These are phyloP conservation scores for Solanum arcanum DNA, from an alignment of 257 asterid species.

Conservation along the genomic window DNA sequence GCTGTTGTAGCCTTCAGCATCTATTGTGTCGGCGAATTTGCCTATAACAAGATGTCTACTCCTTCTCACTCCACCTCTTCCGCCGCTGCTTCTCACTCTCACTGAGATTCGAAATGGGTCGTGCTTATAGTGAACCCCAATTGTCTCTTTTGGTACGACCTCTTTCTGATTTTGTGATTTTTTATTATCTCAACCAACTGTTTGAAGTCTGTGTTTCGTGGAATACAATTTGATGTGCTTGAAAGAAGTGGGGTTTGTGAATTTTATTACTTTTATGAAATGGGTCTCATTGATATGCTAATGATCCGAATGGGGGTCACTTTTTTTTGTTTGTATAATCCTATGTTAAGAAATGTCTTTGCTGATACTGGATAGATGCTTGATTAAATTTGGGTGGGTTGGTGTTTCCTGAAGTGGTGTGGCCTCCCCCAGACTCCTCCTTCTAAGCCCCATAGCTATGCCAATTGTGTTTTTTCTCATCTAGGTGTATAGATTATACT, in stretches of 20 bases:
- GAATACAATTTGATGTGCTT: background rate
- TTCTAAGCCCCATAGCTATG: background rate
- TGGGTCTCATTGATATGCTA: background rate
- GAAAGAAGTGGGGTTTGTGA: background rate
- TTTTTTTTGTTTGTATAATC: background rate
- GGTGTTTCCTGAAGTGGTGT: background rate
- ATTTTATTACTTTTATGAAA: background rate
- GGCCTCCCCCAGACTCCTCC: background rate
- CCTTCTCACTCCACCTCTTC: slow-evolving; percentile 53
- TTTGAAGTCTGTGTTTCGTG: background rate
- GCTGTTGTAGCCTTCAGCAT: slow-evolving; percentile 71
- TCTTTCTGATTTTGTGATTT: background rate
- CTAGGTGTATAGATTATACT: background rate
- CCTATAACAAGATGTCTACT: slow-evolving; percentile 38
- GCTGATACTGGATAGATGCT: background rate
- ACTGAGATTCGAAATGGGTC: background rate
- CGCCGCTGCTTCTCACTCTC: slow-evolving; percentile 44
- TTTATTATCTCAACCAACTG: background rate
- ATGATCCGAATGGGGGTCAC: background rate
- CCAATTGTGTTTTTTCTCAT: background rate
- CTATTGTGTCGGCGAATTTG: slow-evolving; percentile 40
- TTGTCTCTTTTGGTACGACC: background rate
- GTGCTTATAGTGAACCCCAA: background rate
- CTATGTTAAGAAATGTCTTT: background rate
- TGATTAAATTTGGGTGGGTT: background rate